Percentiles rank a stretch among this genome's conserved stretches.
Conservation (phyloP, 179 eudicot species). For the Camellia oleifera region DNA sequence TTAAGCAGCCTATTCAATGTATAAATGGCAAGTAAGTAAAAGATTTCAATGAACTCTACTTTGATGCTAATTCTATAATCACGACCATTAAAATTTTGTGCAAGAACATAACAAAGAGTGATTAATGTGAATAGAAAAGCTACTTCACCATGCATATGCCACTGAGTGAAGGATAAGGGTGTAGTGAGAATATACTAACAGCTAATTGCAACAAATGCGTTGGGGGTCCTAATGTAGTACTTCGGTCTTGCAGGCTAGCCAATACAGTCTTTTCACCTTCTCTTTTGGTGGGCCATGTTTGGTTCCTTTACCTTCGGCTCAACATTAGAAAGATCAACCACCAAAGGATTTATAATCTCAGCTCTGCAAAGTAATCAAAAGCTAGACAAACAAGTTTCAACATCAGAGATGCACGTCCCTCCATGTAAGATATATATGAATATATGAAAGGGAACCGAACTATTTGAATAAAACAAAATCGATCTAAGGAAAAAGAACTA, state of each 20-base stretch:
- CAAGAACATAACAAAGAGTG: too few species aligned
- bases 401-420: too few species aligned
- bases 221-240: conserved; percentile 30
- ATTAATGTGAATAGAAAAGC: background rate
- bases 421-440: too few species aligned
- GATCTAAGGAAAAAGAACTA: background rate
- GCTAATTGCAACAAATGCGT: conserved; percentile 31
- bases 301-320: conserved; percentile 38
- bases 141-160: background rate
- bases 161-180: background rate
- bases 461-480: background rate
- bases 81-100: too few species aligned
- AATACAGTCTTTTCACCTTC: conserved; percentile 30
- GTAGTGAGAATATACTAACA: conserved; percentile 35
- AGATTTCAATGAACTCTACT: too few species aligned
- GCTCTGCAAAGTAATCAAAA: conserved; percentile 43
- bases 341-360: conserved; percentile 64
- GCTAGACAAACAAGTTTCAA: background rate
- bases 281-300: conserved; percentile 16
- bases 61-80: too few species aligned
- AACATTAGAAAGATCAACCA: conserved; percentile 25
- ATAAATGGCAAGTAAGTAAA: too few species aligned
- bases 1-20: background rate
- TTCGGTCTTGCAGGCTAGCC: conserved; percentile 29
- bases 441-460: background rate